Evolutionary conservation across 106 monocot species (phyloP), one percentile per base, ranked within the genome.

Genomic region (Xerophyta viscosa): DNA sequence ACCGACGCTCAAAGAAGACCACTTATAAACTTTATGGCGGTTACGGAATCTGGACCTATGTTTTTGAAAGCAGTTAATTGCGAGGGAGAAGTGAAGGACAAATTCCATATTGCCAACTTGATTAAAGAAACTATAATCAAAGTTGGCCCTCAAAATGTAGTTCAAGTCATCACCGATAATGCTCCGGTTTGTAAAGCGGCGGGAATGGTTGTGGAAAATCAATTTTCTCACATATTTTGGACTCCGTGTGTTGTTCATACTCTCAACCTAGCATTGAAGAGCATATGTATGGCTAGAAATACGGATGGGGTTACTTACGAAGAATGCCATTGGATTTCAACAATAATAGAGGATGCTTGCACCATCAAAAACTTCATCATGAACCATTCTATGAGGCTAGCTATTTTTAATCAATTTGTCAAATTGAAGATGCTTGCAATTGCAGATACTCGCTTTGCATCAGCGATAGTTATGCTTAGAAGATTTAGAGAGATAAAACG

Each of bases 401-500:
- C n/a, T n/a, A n/a, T n/a, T n/a, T n/a, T n/a, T n/a, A n/a, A n/a
- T n/a, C n/a, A n/a, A n/a, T n/a, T n/a, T n/a, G n/a, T n/a, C n/a
- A n/a, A n/a, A n/a, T n/a, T n/a, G n/a, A n/a, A n/a, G n/a, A n/a
- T n/a, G n/a, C n/a, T n/a, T n/a, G n/a, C n/a, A n/a, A n/a, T n/a
- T n/a, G n/a, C n/a, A n/a, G n/a, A n/a, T n/a, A n/a, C n/a, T n/a
- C n/a, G n/a, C n/a, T 62, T 74, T 50, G 55, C 41, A 12, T 49
- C 29, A 4, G 56, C 27, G 25, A 18, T 67, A 19, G 24, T 56
- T 17, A 54, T 55, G 41, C 13, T 72, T 0, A 59, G 31, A 22
- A 29, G 29, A 17, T 64, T 72, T 29, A 52, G 36, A 20, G 15
- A 15, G 11, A 36, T 59, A 13, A 64, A 72, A 20, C 2, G 0